Base-by-base conservation (phyloP, 2,329 filamentous ascomycete genomes). In the Colletotrichum graminicola region DNA sequence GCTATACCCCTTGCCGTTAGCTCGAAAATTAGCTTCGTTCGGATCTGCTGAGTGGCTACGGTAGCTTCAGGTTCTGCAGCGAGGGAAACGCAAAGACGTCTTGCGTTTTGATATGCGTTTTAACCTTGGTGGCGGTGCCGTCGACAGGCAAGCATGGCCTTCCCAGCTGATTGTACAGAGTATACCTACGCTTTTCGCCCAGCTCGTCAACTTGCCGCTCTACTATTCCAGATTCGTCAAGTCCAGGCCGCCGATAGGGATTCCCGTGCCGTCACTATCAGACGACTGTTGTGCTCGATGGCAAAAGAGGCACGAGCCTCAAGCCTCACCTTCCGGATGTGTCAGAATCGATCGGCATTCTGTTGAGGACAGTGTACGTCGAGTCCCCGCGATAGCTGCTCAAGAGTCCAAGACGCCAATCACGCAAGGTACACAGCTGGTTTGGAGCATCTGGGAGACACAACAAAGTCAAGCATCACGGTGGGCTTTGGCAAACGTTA, bases 51-150 rank as follows among this genome's bases (percentile, higher is more conserved):
- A n/a, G n/a, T n/a, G n/a, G n/a, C n/a, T n/a, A n/a, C n/a, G n/a
- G n/a, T n/a, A 67, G 68, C 56, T 59, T 52, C 59, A 59, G 29
- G 52, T 54, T 45, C 52, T 68, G 36, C 64, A 67, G 36, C 41
- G 64, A 71, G n/a, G 65, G 39, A 43, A 47, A 41, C 43, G 18
- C 59, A 62, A 59, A 32, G 29, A 21, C 47, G 52, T 21, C n/a
- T 21, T 52, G 60, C 14, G 18, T 32, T 64, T 55, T 34, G 39
- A 43, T 32, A 16, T 54, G 34, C 45, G 43, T 57, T 62, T 67
- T 67, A 56, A 41, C 62, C 32, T 41, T 34, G 56, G 62, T 54
- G 65, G 57, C 52, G 63, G 57, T 32, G n/a, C 55, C 52, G 59
- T 21, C 59, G 41, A 57, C 59, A 41, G 32, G 43, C 52, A 63